Evolutionary conservation across 208 protist species (phyloP), one percentile per base, ranked within the genome.

Genomic region (Vickermania ingenoplastis): DNA sequence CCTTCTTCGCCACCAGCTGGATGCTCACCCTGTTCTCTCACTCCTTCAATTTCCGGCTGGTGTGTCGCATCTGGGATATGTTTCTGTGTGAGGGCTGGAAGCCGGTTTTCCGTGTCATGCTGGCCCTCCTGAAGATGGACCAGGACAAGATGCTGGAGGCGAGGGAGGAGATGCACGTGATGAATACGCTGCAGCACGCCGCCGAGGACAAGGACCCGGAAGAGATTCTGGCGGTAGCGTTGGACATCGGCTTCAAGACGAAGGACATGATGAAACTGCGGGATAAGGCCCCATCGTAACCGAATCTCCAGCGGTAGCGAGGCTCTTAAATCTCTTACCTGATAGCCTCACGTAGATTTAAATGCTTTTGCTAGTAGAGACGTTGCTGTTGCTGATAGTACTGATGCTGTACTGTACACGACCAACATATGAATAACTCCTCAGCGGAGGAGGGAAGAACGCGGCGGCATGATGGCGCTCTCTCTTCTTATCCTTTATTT

Each of bases 31-130:
- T 92, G 21, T 96, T 94, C 59, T 75, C 84, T 17, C 91, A 93
- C 63, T 59, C 89, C 59, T 71, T 96, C 31, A 88, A 84, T 58
- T 91, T 91, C 63, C 56, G 57, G 41, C 70, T 95, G 11, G 61
- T 93, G 31, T 81, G 69, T 13, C 83, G 86, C 45, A 90, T 96
- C 30, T 93, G 86, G 86, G 90, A 96, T 69, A 90, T 91, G 79
- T 96, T 96, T 64, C 57, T 96, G 61, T 92, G 81, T 59, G 90
- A 96, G 65, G 90, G 90, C 27, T 96, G 90, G 87, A 96, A 96
- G 61, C 71, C 85, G 31, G 86, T 96, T 21, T 91, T 80, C 65
- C 87, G 90, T 41, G 62, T 94, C 21, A 85, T 85, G 0, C 65
- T 96, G 14, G 73, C 79, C 25, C 65, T 96, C n/a, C 59, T 96